These are phyloP conservation scores for Emericellopsis terricola DNA, from an alignment of 495 filamentous ascomycete species.

Conservation along the genomic window DNA sequence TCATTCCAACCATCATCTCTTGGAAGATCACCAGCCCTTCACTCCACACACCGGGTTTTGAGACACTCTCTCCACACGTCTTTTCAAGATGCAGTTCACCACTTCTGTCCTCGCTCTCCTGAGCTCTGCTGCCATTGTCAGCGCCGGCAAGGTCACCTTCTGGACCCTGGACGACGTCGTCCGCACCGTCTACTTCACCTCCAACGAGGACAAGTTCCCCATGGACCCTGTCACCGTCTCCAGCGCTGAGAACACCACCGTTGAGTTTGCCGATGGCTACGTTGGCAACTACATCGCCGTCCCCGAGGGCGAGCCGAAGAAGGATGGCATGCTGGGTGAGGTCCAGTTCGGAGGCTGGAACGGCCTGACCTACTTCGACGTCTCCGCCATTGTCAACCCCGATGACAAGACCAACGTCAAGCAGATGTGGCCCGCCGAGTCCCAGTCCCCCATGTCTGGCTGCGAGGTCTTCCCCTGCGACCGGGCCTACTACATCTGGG, in stretches of 20 bases:
- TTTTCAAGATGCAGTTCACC: slow-evolving; percentile 15
- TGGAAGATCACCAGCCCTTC: no score
- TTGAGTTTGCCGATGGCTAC: slow-evolving; percentile 22
- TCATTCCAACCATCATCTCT: background rate
- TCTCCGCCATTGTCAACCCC: slow-evolving; percentile 35
- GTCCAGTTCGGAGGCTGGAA: slow-evolving; percentile 25
- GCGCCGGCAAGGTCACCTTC: slow-evolving; percentile 24
- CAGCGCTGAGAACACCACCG: slow-evolving; percentile 10
- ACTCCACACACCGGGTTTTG: no score
- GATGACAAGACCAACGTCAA: slow-evolving; percentile 25
- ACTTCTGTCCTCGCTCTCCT: slow-evolving; percentile 4
- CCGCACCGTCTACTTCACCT: slow-evolving; percentile 25
- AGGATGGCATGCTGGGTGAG: slow-evolving; percentile 34
- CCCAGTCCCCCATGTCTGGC: slow-evolving; percentile 16
- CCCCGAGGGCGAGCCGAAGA: slow-evolving; percentile 13
- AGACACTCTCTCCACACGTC: no score
- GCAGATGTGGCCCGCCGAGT: slow-evolving; percentile 21
- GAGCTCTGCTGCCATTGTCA: slow-evolving; percentile 9
- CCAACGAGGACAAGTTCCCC: slow-evolving; percentile 8
- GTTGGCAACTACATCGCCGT: slow-evolving; percentile 29
- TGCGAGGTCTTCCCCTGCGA: slow-evolving; percentile 28
- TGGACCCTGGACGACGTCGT: slow-evolving; percentile 24
- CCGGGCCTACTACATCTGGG: slow-evolving; percentile 27
- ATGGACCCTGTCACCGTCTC: slow-evolving; percentile 13
- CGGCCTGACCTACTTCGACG: slow-evolving; percentile 28